Base-by-base conservation (phyloP, 176 grass and related monocot species). In the Raddia guianensis region DNA sequence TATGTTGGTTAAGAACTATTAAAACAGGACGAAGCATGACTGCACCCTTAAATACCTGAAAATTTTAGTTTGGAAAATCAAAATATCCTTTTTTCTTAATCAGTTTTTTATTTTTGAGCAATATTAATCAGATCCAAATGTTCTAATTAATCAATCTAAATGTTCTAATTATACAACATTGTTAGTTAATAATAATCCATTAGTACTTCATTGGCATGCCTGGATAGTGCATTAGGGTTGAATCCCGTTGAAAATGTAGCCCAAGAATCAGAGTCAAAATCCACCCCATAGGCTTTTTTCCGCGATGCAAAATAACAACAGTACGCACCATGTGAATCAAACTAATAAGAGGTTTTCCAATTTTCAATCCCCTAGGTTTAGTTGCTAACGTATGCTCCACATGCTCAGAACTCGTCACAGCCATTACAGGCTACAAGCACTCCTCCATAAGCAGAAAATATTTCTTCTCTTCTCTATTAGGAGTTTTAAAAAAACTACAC, bases 1-100 rank as follows among this genome's bases (percentile, higher is more conserved):
- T 52, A 82, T 18, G 12, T 76, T 76, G 18, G 21, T 52, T 57
- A 68, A 68, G 32, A 77, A 59, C 4, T 42, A 37, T 33, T 42
- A 18, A 67, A 68, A 63, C 7, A 72, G 15, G 10, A 6, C 1
- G 27, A 84, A 67, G 32, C 21, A 8, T 15, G 43, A 72, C 18
- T 27, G 63, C 44, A 80, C 45, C 9, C 47, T 74, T 54, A 7
- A 7, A 6, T 53, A 2, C 59, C 6, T 35, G 37, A 32, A 75
- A 49, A 69, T 14, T 12, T 55, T 48, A 63, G 55, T 47, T 20
- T 11, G 3, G 13, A 21, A 83, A 61, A 27, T 8, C 7, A 83
- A 68, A 66, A 75, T 3, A 63, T 4, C 33, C 6, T 9, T 73
- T 6, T 7, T 9, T 73, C n/a, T 55, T 57, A 47, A 71, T 58